These are phyloP conservation scores for Jaltomata sinuosa DNA, from an alignment of 257 asterid genomes.

Conservation along the genomic window DNA sequence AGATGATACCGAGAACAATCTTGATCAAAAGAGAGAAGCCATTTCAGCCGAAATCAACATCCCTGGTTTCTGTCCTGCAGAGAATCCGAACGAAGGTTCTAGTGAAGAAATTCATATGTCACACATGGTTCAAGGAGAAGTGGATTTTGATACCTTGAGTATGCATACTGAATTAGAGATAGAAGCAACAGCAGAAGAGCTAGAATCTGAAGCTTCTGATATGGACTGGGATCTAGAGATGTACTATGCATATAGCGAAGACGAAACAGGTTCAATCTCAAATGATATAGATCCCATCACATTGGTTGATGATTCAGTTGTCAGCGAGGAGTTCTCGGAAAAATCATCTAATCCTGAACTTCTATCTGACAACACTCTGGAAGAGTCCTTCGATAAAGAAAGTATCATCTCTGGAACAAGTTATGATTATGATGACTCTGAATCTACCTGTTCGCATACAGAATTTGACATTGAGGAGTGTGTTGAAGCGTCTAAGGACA, in stretches of 20 bases:
- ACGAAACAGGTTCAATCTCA: neutral
- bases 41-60: neutral
- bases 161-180: neutral
- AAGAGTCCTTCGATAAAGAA: constrained; percentile 26
- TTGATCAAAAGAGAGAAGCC: constrained; percentile 1
- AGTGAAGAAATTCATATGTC: neutral
- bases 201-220: constrained; percentile 32
- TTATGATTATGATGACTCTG: neutral
- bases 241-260: constrained; percentile 2
- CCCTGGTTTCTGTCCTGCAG: neutral
- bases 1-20: constrained; percentile 1
- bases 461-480: constrained; percentile 7
- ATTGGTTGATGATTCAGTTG: neutral
- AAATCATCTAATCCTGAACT: constrained; percentile 6
- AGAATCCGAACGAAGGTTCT: neutral
- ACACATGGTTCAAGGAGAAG: neutral
- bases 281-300: neutral
- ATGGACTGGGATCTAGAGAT: constrained; percentile 45
- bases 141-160: neutral
- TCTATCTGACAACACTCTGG: constrained; percentile 17
- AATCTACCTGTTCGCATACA: constrained; percentile 2
- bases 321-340: neutral
- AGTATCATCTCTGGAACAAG: constrained; percentile 20
- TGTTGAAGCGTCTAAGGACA: neutral
- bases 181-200: constrained; percentile 7